Conservation (phyloP, 2,329 filamentous ascomycete species). For the Lachnellula cervina region DNA sequence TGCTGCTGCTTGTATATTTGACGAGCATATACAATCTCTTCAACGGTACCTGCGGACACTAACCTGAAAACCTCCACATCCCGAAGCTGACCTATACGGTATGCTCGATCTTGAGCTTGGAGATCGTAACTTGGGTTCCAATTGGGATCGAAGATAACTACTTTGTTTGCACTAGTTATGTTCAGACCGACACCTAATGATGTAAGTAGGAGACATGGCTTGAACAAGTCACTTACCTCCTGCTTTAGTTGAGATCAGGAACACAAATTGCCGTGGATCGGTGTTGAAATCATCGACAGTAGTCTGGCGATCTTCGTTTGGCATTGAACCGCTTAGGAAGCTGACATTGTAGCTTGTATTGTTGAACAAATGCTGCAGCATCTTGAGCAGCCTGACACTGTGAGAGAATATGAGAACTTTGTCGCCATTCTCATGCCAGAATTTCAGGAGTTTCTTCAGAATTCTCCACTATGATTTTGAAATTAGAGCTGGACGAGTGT, state of each 20-base stretch:
- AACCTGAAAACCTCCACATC: slow-evolving; percentile 95
- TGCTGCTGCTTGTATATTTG: slow-evolving; percentile 99
- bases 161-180: slow-evolving; percentile 96
- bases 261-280: slow-evolving; percentile 83
- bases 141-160: slow-evolving; percentile 93
- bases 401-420: slow-evolving; percentile 96
- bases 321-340: slow-evolving; percentile 82
- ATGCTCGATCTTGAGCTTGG: slow-evolving; percentile 93
- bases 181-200: slow-evolving; percentile 72
- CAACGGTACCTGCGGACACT: slow-evolving; percentile 85
- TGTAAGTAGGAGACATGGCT: neutral
- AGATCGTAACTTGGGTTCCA: slow-evolving; percentile 96
- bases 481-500: slow-evolving; percentile 1
- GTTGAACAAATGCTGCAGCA: slow-evolving; percentile 79
- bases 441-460: slow-evolving; percentile 75
- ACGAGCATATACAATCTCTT: slow-evolving; percentile 93
- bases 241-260: slow-evolving; percentile 89
- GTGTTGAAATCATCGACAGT: slow-evolving; percentile 89
- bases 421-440: slow-evolving; percentile 86
- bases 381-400: slow-evolving; percentile 76
- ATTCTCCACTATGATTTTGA: slow-evolving; percentile 67
- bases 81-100: slow-evolving; percentile 86
- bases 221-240: slow-evolving; percentile 46
- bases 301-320: slow-evolving; percentile 74
- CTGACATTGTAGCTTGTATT: slow-evolving; percentile 87